These are phyloP conservation scores for Cylindrodendrum hubeiense DNA, from an alignment of 2,329 filamentous ascomycete genomes.

Conservation along the genomic window DNA sequence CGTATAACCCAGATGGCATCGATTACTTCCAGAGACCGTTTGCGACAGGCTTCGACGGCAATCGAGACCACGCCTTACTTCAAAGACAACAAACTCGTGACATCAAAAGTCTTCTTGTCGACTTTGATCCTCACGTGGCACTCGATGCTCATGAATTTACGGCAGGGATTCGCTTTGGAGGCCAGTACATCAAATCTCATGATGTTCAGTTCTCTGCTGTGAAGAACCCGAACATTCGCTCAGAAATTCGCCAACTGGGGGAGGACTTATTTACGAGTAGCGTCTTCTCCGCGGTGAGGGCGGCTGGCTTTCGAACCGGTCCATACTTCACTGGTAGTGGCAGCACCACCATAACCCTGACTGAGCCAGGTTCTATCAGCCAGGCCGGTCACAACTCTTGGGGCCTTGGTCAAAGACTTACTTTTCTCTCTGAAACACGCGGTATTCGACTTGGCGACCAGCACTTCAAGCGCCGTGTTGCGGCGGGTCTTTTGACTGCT, in stretches of 20 bases:
- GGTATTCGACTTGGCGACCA: slow-evolving; percentile 47
- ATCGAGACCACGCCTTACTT: slow-evolving; percentile 45
- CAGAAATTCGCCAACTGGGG: slow-evolving; percentile 40
- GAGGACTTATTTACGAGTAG: slow-evolving; percentile 36
- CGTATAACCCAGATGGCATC: slow-evolving; percentile 46
- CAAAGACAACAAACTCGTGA: slow-evolving; percentile 37
- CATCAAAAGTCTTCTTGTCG: slow-evolving; percentile 38
- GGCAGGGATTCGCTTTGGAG: slow-evolving; percentile 39
- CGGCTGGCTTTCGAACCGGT: slow-evolving; percentile 42
- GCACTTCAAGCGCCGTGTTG: too few relatives aligned
- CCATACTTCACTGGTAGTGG: slow-evolving; percentile 35
- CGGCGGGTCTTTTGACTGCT: too few relatives aligned
- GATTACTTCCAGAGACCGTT: slow-evolving; percentile 44
- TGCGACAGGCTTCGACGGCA: slow-evolving; percentile 42
- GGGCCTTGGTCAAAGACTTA: slow-evolving; percentile 43
- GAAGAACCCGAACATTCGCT: slow-evolving; percentile 47
- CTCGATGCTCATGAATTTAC: slow-evolving; percentile 43
- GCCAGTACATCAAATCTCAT: slow-evolving; percentile 34
- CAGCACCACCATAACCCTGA: background rate
- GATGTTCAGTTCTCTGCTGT: slow-evolving; percentile 43
- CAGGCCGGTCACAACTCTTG: slow-evolving; percentile 46
- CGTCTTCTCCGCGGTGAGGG: slow-evolving; percentile 44
- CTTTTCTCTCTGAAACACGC: slow-evolving; percentile 46
- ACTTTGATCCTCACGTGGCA: slow-evolving; percentile 41
- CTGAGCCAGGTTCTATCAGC: slow-evolving; percentile 44